Percentiles rank a stretch among this genome's conserved stretches.
Conservation (phyloP, 495 filamentous ascomycete genomes). For the Sphaerosporella brunnea region DNA sequence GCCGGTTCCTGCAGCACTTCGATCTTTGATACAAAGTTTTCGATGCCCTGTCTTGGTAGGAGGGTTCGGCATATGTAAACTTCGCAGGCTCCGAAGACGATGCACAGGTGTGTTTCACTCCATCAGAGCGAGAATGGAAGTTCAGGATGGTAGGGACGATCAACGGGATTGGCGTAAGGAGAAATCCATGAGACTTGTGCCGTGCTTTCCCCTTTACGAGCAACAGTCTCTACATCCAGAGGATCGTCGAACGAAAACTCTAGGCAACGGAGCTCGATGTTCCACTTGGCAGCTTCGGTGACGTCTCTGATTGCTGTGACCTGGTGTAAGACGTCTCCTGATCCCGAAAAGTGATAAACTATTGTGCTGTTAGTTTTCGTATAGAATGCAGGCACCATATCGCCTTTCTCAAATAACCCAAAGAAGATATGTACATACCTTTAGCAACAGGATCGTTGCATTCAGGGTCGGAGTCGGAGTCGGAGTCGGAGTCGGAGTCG, state of each 20-base stretch:
- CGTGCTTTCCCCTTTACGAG: neutral
- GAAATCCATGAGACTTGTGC: neutral
- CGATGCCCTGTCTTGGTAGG: neutral
- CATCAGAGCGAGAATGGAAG: neutral
- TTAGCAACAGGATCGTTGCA: neutral
- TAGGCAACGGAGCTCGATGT: neutral
- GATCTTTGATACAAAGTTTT: neutral
- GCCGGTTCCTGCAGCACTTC: neutral
- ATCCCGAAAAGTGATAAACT: neutral
- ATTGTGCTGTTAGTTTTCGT: neutral
- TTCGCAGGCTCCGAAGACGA: slow-evolving; percentile 3
- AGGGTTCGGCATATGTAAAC: neutral
- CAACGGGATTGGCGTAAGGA: neutral
- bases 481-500: neutral
- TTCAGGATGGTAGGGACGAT: neutral
- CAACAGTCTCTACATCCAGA: neutral
- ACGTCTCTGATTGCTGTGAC: neutral
- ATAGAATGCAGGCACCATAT: too few relatives aligned
- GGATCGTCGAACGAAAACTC: neutral
- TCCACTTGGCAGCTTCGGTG: neutral
- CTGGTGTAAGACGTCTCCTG: neutral
- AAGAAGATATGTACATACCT: neutral
- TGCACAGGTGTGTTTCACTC: neutral
- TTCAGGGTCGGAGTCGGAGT: neutral
- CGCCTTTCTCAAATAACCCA: neutral